Conservation (phyloP, 139 green algal species). For the Monoraphidium neglectum region DNA sequence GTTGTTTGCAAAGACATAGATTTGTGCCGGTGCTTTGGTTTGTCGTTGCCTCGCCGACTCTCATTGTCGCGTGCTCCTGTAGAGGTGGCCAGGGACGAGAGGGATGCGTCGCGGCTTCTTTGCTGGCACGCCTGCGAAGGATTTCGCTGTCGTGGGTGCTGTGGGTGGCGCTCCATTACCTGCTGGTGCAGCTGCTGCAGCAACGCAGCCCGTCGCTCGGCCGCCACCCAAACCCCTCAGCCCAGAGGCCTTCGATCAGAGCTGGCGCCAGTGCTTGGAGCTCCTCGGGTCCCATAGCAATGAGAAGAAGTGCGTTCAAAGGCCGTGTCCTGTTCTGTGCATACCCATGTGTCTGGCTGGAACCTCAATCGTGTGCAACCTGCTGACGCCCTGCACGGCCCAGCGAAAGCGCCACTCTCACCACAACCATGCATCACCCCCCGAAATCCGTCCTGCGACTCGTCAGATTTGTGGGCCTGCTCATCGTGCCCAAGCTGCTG, state of each 20-base stretch:
- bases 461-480: conserved; percentile 76
- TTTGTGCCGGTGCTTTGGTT: too few species aligned
- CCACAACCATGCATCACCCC: too few species aligned
- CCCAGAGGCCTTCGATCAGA: not conserved
- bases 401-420: too few species aligned
- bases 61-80: too few species aligned
- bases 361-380: not conserved
- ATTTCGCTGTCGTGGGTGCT: too few species aligned
- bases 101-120: too few species aligned
- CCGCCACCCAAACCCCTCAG: not conserved
- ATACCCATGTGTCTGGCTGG: not conserved
- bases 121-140: too few species aligned
- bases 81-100: too few species aligned
- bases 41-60: too few species aligned
- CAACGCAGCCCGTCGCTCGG: not conserved
- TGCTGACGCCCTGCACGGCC: too few species aligned
- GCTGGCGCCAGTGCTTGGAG: conserved; percentile 54
- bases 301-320: conserved; percentile 29
- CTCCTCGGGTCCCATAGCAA: conserved; percentile 43
- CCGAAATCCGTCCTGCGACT: not conserved
- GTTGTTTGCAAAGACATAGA: too few species aligned
- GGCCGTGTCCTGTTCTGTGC: not conserved
- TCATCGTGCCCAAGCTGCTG: conserved; percentile 73
- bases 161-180: not conserved
- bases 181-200: not conserved